phyloP scores from a whole-genome alignment of 352 stramenopile genomes.

The Phytopythium vexans region DNA sequence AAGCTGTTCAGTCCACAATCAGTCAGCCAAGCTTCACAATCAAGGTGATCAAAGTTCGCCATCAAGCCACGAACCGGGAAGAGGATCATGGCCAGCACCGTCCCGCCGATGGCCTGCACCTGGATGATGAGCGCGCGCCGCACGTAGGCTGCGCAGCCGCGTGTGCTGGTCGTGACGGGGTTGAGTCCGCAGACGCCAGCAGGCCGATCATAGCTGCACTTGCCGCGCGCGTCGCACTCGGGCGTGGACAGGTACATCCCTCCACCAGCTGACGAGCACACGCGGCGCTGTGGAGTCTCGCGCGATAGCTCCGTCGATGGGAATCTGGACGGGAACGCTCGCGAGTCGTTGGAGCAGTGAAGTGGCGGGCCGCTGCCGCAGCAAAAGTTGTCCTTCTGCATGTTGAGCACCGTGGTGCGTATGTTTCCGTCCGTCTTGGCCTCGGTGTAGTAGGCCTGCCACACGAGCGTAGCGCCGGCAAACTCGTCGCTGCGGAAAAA shows the following conservation, averaged over 20 bases:
- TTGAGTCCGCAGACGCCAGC: slow-evolving; percentile 60
- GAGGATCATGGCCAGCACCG: slow-evolving; percentile 28
- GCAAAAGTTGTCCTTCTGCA: slow-evolving; percentile 68
- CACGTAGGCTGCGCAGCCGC: slow-evolving; percentile 56
- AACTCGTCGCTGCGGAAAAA: slow-evolving; percentile 64
- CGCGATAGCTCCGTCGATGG: slow-evolving; percentile 24
- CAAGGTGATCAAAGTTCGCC: too few species aligned
- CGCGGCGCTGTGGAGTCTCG: slow-evolving; percentile 17
- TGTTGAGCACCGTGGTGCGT: slow-evolving; percentile 47
- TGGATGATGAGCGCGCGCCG: slow-evolving; percentile 31
- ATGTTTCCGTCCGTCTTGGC: slow-evolving; percentile 37
- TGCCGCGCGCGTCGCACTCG: slow-evolving; percentile 34
- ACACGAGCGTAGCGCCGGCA: slow-evolving; percentile 57
- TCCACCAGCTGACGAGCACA: slow-evolving; percentile 20
- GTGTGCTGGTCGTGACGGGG: slow-evolving; percentile 36
- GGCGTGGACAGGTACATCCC: slow-evolving; percentile 40
- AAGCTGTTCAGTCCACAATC: slow-evolving; percentile 19
- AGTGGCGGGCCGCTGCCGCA: slow-evolving; percentile 59
- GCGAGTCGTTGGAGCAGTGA: slow-evolving; percentile 42
- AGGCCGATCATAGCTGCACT: slow-evolving; percentile 62
- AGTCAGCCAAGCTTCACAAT: not conserved
- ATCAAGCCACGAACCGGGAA: slow-evolving; percentile 43
- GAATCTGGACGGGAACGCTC: slow-evolving; percentile 42
- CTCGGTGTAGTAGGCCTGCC: slow-evolving; percentile 62
- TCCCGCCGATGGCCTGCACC: slow-evolving; percentile 38